phyloP scores from a whole-genome alignment of 768 basidiomycete genomes.

The Fomitopsis pulvina region DNA sequence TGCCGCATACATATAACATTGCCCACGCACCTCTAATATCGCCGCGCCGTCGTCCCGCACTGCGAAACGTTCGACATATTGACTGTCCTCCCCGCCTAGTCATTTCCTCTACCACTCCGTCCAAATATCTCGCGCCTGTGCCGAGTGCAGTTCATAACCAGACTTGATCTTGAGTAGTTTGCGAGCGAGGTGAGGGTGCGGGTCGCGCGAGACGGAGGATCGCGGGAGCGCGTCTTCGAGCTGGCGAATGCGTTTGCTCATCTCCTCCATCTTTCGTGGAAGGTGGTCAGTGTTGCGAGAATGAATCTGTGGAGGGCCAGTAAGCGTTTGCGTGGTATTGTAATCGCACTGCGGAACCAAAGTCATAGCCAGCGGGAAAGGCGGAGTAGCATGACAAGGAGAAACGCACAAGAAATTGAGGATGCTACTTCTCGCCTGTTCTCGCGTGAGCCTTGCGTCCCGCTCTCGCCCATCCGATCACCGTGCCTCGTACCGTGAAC shows the following conservation, averaged over 20 bases:
- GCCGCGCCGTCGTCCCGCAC: conserved; percentile 60
- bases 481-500: too few species aligned
- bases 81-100: conserved; percentile 24
- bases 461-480: too few species aligned
- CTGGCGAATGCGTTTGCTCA: conserved; percentile 64
- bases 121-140: conserved; percentile 1
- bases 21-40: conserved; percentile 68
- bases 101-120: conserved; percentile 11
- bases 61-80: conserved; percentile 38
- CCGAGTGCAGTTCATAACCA: conserved; percentile 41
- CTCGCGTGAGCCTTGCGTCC: too few species aligned
- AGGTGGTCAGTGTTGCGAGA: conserved; percentile 60
- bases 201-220: conserved; percentile 44
- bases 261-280: conserved; percentile 56
- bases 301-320: conserved; percentile 58
- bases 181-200: conserved; percentile 50
- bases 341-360: too few species aligned
- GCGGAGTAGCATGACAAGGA: too few species aligned
- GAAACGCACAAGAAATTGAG: too few species aligned
- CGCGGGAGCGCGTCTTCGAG: conserved; percentile 65
- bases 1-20: too few species aligned
- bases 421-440: too few species aligned
- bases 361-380: too few species aligned
- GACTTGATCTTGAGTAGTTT: conserved; percentile 50
- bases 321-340: too few species aligned